phyloP scores from a whole-genome alignment of 495 filamentous ascomycete genomes.

The Glarea lozoyensis region DNA sequence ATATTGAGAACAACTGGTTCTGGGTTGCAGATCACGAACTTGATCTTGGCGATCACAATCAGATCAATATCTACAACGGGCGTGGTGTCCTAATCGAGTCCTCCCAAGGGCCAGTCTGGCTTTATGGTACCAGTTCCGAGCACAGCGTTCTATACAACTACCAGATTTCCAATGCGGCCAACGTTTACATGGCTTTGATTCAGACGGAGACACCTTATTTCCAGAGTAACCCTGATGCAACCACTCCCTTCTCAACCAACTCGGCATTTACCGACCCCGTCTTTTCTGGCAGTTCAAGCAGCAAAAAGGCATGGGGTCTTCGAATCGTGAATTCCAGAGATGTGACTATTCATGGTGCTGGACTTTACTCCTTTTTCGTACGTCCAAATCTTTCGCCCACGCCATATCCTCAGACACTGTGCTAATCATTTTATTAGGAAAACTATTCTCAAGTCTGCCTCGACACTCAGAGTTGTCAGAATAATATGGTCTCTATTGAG shows the following conservation, averaged over 20 bases:
- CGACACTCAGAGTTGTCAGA: constrained; percentile 66
- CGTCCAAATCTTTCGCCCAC: too few relatives aligned
- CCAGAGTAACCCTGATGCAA: constrained; percentile 74
- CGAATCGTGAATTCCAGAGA: constrained; percentile 62
- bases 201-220: constrained; percentile 93
- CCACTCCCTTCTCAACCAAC: constrained; percentile 56
- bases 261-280: constrained; percentile 62
- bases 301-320: constrained; percentile 77
- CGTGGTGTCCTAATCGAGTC: constrained; percentile 53
- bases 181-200: constrained; percentile 77
- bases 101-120: constrained; percentile 50
- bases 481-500: constrained; percentile 80
- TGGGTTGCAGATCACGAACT: constrained; percentile 95
- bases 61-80: constrained; percentile 88
- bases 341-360: constrained; percentile 66
- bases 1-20: constrained; percentile 90
- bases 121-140: constrained; percentile 76
- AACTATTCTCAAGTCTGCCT: constrained; percentile 80
- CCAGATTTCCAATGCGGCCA: constrained; percentile 68
- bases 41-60: constrained; percentile 63
- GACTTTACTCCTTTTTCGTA: constrained; percentile 79
- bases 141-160: constrained; percentile 84
- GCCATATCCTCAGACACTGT: too few relatives aligned
- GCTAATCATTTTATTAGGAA: constrained; percentile 26
- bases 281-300: constrained; percentile 53